Conservation (phyloP, 2,329 filamentous ascomycete species). For the Verticillium nonalfalfae region DNA sequence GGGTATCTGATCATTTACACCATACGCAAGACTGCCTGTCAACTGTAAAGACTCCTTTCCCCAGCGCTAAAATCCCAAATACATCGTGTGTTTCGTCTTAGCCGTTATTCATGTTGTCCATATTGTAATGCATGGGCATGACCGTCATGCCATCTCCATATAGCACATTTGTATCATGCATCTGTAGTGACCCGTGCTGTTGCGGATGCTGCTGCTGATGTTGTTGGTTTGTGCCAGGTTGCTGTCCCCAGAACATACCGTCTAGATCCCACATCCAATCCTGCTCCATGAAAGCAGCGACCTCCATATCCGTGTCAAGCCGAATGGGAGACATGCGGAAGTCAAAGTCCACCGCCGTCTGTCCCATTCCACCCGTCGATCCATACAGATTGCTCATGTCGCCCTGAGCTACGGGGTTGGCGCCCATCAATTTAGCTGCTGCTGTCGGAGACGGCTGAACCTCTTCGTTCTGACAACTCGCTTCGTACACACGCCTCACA, state of each 20-base stretch:
- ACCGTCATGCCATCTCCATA: neutral
- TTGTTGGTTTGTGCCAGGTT: neutral
- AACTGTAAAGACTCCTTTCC: neutral
- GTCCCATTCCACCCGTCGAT: slow-evolving; percentile 18
- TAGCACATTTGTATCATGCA: slow-evolving; percentile 15
- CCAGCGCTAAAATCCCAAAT: neutral
- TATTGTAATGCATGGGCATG: neutral
- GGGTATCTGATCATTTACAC: no score
- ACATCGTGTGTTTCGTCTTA: neutral
- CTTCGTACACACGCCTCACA: slow-evolving; percentile 58
- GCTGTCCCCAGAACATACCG: slow-evolving; percentile 45
- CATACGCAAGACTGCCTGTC: no score
- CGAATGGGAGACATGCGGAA: slow-evolving; percentile 46
- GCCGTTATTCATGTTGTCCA: neutral
- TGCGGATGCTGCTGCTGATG: neutral
- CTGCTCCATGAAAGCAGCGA: slow-evolving; percentile 47
- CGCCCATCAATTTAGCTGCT: slow-evolving; percentile 14
- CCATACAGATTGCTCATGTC: neutral
- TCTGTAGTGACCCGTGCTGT: slow-evolving; percentile 7
- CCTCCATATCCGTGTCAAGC: slow-evolving; percentile 42
- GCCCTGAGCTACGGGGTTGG: slow-evolving; percentile 20
- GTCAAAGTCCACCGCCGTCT: slow-evolving; percentile 24
- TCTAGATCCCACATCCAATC: slow-evolving; percentile 50
- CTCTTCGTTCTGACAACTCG: slow-evolving; percentile 31
- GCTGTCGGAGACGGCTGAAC: slow-evolving; percentile 18